Evolutionary conservation across 371 early-diverging fungal genomes (phyloP).

Genomic region (Mycotypha africana): DNA sequence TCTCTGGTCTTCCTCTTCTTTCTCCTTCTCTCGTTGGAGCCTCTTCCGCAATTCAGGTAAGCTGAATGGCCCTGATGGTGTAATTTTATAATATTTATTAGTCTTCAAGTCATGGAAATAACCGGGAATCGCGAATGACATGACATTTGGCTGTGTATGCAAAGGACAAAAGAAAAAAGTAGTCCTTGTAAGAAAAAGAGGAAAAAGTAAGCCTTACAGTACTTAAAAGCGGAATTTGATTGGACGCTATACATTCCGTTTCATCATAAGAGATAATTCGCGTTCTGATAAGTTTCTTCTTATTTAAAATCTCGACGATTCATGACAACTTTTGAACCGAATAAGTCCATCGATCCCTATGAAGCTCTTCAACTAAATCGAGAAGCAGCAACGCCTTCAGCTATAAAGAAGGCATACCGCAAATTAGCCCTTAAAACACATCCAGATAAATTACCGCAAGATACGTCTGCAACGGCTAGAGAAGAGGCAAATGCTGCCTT

Average conservation of each 20-base stretch:
- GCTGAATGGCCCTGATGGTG: conserved; percentile 17
- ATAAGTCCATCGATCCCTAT: too few relatives aligned
- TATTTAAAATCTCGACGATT: too few relatives aligned
- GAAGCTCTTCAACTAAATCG: conserved; percentile 64
- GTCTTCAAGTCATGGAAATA: conserved; percentile 18
- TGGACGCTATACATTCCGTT: too few relatives aligned
- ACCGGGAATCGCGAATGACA: conserved; percentile 23
- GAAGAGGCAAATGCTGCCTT: conserved; percentile 74
- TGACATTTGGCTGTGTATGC: conserved; percentile 1
- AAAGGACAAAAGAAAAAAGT: background rate
- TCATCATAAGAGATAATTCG: too few relatives aligned
- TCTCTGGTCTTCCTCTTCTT: conserved; percentile 4
- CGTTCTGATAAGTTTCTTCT: too few relatives aligned
- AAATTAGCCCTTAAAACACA: conserved; percentile 73
- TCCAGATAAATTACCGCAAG: conserved; percentile 74
- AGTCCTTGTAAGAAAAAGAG: conserved; percentile 1
- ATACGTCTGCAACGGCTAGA: conserved; percentile 58
- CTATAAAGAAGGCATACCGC: conserved; percentile 85
- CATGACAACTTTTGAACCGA: too few relatives aligned
- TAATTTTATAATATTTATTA: conserved; percentile 16
- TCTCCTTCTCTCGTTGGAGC: conserved; percentile 7
- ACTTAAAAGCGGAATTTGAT: too few relatives aligned
- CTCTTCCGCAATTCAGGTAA: conserved; percentile 15
- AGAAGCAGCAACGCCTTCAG: conserved; percentile 48
- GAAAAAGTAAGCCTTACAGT: conserved; percentile 1